A percentile compares a stretch with the other conserved stretches of the same genome.
Evolutionary conservation across 768 basidiomycete genomes (phyloP).

Genomic region (Collybia sp.): DNA sequence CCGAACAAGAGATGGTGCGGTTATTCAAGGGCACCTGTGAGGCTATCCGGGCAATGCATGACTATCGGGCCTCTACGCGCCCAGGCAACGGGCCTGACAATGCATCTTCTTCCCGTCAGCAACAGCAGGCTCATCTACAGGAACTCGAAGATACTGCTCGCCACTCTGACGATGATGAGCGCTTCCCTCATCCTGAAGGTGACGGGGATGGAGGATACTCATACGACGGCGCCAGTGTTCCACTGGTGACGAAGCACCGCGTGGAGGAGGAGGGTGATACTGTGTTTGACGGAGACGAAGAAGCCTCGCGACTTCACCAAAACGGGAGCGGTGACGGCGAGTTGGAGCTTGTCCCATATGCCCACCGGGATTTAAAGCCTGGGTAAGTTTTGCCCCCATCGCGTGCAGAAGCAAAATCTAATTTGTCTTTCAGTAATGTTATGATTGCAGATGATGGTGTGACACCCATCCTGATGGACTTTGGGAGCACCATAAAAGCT

Average conservation of each 20-base stretch:
- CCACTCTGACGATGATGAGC: conserved; percentile 55
- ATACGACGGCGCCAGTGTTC: conserved; percentile 53
- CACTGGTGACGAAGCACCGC: conserved; percentile 53
- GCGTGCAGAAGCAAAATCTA: neutral
- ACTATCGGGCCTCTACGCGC: conserved; percentile 59
- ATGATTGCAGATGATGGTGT: conserved; percentile 94
- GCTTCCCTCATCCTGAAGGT: conserved; percentile 73
- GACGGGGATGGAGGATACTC: conserved; percentile 73
- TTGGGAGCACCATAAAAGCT: conserved; percentile 89
- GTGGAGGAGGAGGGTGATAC: conserved; percentile 53
- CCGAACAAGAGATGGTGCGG: conserved; percentile 84
- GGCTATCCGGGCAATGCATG: conserved; percentile 93
- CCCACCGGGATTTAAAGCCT: conserved; percentile 95
- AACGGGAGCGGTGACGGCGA: conserved; percentile 25
- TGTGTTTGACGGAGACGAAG: conserved; percentile 81
- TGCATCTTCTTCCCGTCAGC: conserved; percentile 13
- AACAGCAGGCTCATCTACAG: conserved; percentile 12
- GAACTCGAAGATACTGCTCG: conserved; percentile 18
- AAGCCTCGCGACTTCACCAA: conserved; percentile 40
- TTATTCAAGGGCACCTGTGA: conserved; percentile 94
- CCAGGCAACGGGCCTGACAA: conserved; percentile 14
- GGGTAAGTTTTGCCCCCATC: conserved; percentile 49
- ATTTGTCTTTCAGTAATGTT: conserved; percentile 64
- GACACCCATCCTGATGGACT: conserved; percentile 94
- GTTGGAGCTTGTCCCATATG: conserved; percentile 75